These are phyloP conservation scores for Fistulifera solaris DNA, from an alignment of 108 stramenopile species.

Conservation along the genomic window DNA sequence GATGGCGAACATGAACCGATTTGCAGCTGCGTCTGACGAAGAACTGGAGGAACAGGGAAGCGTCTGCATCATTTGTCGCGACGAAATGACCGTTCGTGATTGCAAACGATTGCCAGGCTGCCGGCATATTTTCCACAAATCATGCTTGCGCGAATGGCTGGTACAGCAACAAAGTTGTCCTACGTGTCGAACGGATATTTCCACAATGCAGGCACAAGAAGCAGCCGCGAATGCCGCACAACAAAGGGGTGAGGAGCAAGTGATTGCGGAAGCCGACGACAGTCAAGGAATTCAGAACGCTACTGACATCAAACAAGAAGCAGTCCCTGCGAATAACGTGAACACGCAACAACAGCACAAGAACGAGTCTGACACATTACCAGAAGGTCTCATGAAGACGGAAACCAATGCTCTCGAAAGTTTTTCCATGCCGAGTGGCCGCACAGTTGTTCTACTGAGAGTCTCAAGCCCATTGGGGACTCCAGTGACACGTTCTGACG, in stretches of 20 bases:
- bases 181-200: conserved; percentile 91
- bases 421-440: no score
- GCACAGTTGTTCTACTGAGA: no score
- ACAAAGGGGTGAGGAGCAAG: neutral
- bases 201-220: conserved; percentile 50
- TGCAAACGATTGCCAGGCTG: conserved; percentile 88
- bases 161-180: conserved; percentile 97
- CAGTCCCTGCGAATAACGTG: neutral
- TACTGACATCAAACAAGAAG: neutral
- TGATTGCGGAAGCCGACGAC: conserved; percentile 7
- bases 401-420: no score
- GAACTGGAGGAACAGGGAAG: conserved; percentile 78
- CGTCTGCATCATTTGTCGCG: conserved; percentile 98
- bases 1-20: conserved; percentile 88
- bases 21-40: conserved; percentile 79
- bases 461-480: no score
- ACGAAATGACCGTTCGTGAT: conserved; percentile 82
- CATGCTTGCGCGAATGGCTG: conserved; percentile 93
- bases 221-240: conserved; percentile 1
- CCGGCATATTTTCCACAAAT: conserved; percentile 77
- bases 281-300: neutral
- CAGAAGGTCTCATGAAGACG: no score
- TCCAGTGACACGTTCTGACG: no score
- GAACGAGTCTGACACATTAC: no score
- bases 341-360: no score